These are phyloP conservation scores for Penicillium lagena DNA, from an alignment of 495 filamentous ascomycete species.

Conservation along the genomic window DNA sequence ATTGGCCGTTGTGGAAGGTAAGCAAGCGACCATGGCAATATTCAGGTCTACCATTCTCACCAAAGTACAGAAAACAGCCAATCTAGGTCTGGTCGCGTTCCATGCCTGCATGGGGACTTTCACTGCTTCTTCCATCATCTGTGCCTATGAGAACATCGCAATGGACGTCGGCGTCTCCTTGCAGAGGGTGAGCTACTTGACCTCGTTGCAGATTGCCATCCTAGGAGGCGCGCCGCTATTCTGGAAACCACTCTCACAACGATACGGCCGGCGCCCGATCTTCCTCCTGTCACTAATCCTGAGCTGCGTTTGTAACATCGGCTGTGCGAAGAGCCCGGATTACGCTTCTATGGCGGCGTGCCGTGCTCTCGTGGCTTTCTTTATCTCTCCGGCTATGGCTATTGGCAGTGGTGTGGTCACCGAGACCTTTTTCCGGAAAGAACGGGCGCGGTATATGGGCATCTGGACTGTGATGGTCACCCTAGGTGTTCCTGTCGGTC, in stretches of 20 bases:
- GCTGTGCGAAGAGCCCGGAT: constrained; percentile 35
- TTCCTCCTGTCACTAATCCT: constrained; percentile 42
- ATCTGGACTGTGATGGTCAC: constrained; percentile 50
- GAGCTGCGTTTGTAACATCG: constrained; percentile 39
- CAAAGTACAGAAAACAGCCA: constrained; percentile 38
- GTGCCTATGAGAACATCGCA: constrained; percentile 43
- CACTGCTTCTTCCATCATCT: constrained; percentile 46
- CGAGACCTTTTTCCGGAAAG: constrained; percentile 45
- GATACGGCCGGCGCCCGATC: constrained; percentile 46
- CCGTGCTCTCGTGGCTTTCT: constrained; percentile 45
- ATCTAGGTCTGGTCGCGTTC: constrained; percentile 48
- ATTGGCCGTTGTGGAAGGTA: constrained; percentile 50
- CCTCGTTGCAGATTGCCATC: constrained; percentile 45
- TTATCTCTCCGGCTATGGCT: constrained; percentile 48
- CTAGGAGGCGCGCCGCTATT: constrained; percentile 45
- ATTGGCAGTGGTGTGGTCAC: constrained; percentile 49
- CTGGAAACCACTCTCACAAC: constrained; percentile 49
- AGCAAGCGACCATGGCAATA: background rate
- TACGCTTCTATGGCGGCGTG: constrained; percentile 40
- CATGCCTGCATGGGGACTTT: constrained; percentile 54
- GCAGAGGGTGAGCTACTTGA: constrained; percentile 43
- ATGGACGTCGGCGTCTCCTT: constrained; percentile 36
- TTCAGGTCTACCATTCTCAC: background rate
- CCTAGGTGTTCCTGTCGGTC: constrained; percentile 44
- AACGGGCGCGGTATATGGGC: constrained; percentile 47